Base-by-base conservation (phyloP, 306 rosid species). In the Acacia melanoxylon region DNA sequence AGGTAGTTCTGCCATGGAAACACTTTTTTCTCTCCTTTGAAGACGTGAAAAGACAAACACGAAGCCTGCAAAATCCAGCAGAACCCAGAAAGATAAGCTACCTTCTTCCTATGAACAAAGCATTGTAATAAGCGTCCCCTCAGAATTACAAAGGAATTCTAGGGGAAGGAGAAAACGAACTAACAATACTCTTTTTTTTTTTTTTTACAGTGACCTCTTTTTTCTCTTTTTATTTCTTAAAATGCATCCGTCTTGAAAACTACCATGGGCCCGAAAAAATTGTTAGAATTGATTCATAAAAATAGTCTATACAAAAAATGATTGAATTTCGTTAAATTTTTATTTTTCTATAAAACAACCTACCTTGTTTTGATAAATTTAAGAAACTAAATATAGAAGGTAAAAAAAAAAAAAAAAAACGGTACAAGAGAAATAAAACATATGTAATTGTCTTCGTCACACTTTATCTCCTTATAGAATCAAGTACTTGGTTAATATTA, bases 1-100 rank as follows among this genome's bases (percentile, higher is more conserved):
- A 59, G 99, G 99, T 76, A 93, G 90, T 81, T 95, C 97, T 44
- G 97, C 97, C 99, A 95, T 94, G 59, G 59, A 14, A 33, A 44
- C 71, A 17, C 35, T 44, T 24, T 41, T 69, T 24, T 4, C 52
- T 40, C 19, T 20, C 25, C 29, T 56, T 56, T 29, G 9, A 16
- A 59, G 54, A 46, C 0, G 15, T 69, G 45, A 56, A 68, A 2
- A 48, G 16, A 41, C 69, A 74, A 65, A 78, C 72, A 76, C 69
- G 59, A 66, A 82, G 58, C 52, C 45, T 44, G 35, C 54, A 42
- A 70, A 42, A 11, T 70, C 48, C 37, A 13, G n/a, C 49, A 70
- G 54, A 70, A 70, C 52, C 75, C 56, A 42, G 35, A 71, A 44
- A 45, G 40, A 19, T 13, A 24, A 45, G 37, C 58, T 41, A 4